Percentiles rank a stretch among this genome's conserved stretches.
Evolutionary conservation across 2,329 filamentous ascomycete genomes (phyloP).

Genomic region (Colletotrichum chlorophyti): DNA sequence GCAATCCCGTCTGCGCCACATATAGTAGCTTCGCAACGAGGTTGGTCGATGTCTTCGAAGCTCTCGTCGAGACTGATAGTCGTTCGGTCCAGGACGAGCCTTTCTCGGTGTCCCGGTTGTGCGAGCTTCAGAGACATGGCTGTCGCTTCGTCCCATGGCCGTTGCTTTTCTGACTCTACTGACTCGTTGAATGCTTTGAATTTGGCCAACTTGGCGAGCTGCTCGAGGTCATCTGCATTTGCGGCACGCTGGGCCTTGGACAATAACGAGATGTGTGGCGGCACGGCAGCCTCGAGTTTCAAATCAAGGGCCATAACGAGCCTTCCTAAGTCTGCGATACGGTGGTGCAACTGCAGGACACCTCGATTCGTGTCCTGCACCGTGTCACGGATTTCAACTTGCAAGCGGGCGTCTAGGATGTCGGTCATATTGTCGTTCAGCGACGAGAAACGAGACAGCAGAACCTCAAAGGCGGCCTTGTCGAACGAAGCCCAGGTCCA

Average conservation of each 20-base stretch:
- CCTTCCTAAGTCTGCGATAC: constrained; percentile 51
- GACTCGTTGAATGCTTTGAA: constrained; percentile 60
- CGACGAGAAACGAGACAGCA: constrained; percentile 50
- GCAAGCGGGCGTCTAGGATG: constrained; percentile 52
- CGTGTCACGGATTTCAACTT: constrained; percentile 53
- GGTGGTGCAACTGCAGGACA: constrained; percentile 53
- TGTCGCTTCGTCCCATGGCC: constrained; percentile 43
- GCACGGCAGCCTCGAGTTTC: constrained; percentile 43
- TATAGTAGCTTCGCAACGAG: constrained; percentile 49
- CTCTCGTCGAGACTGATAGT: constrained; percentile 41
- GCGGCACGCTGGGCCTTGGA: constrained; percentile 43
- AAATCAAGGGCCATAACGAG: constrained; percentile 54
- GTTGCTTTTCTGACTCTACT: constrained; percentile 39
- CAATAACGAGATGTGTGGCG: constrained; percentile 36
- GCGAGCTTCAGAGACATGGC: constrained; percentile 48
- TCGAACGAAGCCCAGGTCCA: constrained; percentile 54
- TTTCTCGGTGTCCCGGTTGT: constrained; percentile 38
- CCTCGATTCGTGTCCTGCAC: constrained; percentile 56
- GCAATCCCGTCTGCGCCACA: constrained; percentile 41
- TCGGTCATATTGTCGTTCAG: constrained; percentile 57
- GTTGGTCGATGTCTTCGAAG: constrained; percentile 40
- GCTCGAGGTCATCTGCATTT: constrained; percentile 47
- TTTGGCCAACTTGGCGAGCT: constrained; percentile 52
- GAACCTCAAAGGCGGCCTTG: constrained; percentile 51
- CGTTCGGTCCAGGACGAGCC: constrained; percentile 42